Conservation (phyloP, 2,329 filamentous ascomycete genomes). For the Diplocarpon rosae region DNA sequence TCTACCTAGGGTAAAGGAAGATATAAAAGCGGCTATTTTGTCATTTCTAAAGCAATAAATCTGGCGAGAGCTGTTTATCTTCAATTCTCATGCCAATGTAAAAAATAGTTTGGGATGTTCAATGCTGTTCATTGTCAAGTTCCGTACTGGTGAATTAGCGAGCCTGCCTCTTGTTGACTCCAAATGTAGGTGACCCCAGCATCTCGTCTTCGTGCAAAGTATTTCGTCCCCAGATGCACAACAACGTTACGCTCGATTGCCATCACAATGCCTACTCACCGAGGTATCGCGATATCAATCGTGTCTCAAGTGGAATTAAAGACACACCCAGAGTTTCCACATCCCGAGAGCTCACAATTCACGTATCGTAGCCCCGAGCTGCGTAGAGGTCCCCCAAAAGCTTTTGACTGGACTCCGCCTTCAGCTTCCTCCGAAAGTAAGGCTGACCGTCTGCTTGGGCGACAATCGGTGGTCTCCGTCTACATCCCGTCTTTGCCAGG, state of each 20-base stretch:
- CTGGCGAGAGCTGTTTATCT: too few relatives aligned
- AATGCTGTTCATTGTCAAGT: too few relatives aligned
- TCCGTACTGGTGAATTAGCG: too few relatives aligned
- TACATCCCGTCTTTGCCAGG: conserved; percentile 46
- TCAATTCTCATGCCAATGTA: too few relatives aligned
- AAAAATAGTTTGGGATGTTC: too few relatives aligned
- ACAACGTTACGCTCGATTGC: not conserved
- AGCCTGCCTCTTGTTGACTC: too few relatives aligned
- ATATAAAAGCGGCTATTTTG: too few relatives aligned
- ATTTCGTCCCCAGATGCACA: not conserved
- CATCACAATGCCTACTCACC: conserved; percentile 21
- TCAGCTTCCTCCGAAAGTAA: conserved; percentile 16
- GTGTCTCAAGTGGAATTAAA: conserved; percentile 23
- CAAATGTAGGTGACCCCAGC: too few relatives aligned
- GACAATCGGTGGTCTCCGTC: conserved; percentile 36
- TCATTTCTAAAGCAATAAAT: too few relatives aligned
- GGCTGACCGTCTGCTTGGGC: conserved; percentile 25
- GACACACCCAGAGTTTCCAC: conserved; percentile 41
- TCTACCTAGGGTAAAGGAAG: too few relatives aligned
- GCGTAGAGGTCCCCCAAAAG: conserved; percentile 3
- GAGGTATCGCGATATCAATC: conserved; percentile 22
- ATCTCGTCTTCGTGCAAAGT: too few relatives aligned
- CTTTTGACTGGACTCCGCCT: conserved; percentile 9
- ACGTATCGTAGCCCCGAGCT: conserved; percentile 21
- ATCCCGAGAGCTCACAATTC: conserved; percentile 40